A percentile compares a stretch with the other conserved stretches of the same genome.
Evolutionary conservation across 352 stramenopile genomes (phyloP).

Genomic region (Phytophthora ohioensis): DNA sequence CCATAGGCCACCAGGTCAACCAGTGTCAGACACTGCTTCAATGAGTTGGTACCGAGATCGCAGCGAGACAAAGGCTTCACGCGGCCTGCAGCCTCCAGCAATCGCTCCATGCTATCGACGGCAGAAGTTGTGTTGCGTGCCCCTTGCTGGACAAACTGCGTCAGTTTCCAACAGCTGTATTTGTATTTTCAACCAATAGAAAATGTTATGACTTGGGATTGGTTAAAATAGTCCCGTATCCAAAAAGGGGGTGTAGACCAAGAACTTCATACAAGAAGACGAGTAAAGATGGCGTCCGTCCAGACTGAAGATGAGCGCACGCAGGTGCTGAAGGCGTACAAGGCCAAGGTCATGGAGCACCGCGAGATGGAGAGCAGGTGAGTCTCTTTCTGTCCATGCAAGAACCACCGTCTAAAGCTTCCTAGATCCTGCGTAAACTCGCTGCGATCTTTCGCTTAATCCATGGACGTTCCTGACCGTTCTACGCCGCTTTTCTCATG

Average conservation of each 20-base stretch:
- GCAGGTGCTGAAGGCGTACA: constrained; percentile 95
- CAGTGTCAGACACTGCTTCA: constrained; percentile 79
- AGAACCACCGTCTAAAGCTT: not conserved
- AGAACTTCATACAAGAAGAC: constrained; percentile 5
- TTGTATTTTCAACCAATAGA: constrained; percentile 32
- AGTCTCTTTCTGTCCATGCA: constrained; percentile 28
- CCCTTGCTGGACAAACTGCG: constrained; percentile 9
- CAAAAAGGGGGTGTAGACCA: constrained; percentile 26
- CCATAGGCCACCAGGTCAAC: constrained; percentile 89
- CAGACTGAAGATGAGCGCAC: constrained; percentile 88
- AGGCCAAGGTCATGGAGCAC: constrained; percentile 97
- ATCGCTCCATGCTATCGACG: constrained; percentile 48
- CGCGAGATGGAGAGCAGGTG: constrained; percentile 95
- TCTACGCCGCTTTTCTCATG: constrained; percentile 4
- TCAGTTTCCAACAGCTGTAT: constrained; percentile 2
- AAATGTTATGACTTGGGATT: constrained; percentile 3
- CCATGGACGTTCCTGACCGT: constrained; percentile 4
- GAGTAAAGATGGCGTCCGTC: constrained; percentile 63
- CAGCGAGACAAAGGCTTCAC: constrained; percentile 78
- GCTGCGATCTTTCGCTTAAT: constrained; percentile 27
- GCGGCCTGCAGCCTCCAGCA: constrained; percentile 64
- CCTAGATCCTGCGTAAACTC: constrained; percentile 5
- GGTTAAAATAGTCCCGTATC: constrained; percentile 28
- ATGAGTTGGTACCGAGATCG: constrained; percentile 41
- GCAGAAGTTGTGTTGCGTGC: not conserved